Base-by-base conservation (phyloP, 2,329 filamentous ascomycete genomes). In the Calonectria hongkongensis region DNA sequence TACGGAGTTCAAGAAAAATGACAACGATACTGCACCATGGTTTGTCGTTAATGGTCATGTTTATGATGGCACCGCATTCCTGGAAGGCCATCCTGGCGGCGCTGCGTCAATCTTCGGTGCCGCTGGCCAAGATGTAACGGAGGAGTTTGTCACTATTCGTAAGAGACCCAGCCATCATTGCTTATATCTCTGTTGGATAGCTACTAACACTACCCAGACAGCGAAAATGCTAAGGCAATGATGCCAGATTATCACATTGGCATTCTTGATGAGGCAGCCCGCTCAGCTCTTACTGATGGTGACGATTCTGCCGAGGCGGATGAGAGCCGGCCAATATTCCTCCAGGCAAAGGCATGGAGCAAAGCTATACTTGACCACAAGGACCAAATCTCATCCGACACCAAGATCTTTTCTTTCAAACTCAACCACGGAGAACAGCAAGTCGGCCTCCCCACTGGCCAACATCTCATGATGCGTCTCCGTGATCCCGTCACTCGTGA, bases 101-200 rank as follows among this genome's bases (percentile, higher is more conserved):
- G 95, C 94, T 3, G 91, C 94, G 75, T 97, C 94, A 79, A 98
- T 98, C 80, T 89, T 93, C 66, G 93, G 92, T 33, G 94, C 93
- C 3, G 95, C 95, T n/a, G 95, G 92, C 0, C 87, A 94, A 79
- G 95, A 98, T 83, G 91, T 91, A 12, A 94, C 94, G 0, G 96
- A 98, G 79, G 96, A 98, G 77, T 98, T 98, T 82, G 90, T 97
- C 85, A 93, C 94, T 16, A 98, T 98, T 79, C 95, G 94, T 96
- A 87, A 88, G 94, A 88, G 9, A 10, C 18, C n/a, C 33, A 36
- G 12, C 9, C 18, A 12, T 36, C 45, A 7, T 27, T 2, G 3
- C 12, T 9, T 12, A 10, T 13, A 21, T 43, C 39, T n/a, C 3
- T n/a, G 16, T 69, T 25, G 54, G 27, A 39, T 51, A 25, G 12